phyloP scores from a whole-genome alignment of 345 rosid genomes.

The Balakata baccata region DNA sequence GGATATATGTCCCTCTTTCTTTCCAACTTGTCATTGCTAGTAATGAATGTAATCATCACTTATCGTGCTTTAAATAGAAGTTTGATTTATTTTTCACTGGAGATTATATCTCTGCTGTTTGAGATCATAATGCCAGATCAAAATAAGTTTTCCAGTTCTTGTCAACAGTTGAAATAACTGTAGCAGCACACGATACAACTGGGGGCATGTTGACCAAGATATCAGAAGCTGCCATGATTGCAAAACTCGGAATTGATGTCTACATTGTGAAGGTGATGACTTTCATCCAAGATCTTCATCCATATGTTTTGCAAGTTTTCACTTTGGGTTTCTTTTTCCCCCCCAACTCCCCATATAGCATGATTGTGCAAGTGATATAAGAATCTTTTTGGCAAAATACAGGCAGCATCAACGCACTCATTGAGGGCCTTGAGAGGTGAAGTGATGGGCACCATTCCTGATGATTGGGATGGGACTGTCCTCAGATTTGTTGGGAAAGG shows the following conservation, averaged over 20 bases:
- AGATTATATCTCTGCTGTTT: not conserved
- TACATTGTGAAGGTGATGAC: conserved; percentile 71
- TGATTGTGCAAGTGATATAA: not conserved
- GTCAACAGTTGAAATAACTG: conserved; percentile 65
- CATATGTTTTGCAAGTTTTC: not conserved
- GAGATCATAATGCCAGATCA: not conserved
- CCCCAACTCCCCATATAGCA: too few relatives aligned
- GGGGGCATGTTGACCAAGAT: conserved; percentile 94
- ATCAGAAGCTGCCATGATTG: conserved; percentile 85
- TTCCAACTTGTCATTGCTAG: not conserved
- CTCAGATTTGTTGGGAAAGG: conserved; percentile 8
- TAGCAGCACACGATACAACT: conserved; percentile 87
- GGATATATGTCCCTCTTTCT: too few relatives aligned
- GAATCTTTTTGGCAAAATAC: not conserved
- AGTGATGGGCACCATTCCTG: conserved; percentile 44
- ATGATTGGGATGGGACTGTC: conserved; percentile 72
- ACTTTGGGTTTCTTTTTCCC: not conserved
- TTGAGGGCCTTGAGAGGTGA: conserved; percentile 61
- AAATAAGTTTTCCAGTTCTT: not conserved
- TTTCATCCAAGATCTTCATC: not conserved
- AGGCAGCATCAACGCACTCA: conserved; percentile 82
- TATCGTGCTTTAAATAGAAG: not conserved
- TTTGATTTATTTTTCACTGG: not conserved
- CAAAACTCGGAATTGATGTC: conserved; percentile 81
- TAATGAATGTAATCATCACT: not conserved